Evolutionary conservation across 164 flowering plant species (phyloP).

Genomic region (Piper longum): DNA sequence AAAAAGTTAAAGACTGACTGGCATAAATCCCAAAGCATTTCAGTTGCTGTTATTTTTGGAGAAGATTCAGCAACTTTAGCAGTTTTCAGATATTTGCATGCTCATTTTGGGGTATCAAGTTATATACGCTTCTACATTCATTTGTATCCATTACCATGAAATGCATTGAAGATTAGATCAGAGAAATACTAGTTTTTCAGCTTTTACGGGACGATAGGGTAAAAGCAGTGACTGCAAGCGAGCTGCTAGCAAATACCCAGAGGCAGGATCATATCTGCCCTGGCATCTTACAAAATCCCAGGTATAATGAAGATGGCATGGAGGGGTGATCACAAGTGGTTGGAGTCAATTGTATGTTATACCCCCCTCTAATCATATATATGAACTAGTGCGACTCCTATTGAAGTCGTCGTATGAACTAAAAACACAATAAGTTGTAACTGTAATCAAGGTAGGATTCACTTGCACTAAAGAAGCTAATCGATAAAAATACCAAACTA

Average conservation of each 20-base stretch:
- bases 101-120: not conserved
- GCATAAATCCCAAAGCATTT: not conserved
- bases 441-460: not conserved
- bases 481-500: no score
- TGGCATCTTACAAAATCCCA: no score
- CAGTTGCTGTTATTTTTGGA: not conserved
- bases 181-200: not conserved
- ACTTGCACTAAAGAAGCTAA: no score
- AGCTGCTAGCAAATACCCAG: no score
- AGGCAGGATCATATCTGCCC: no score
- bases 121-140: not conserved
- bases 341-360: not conserved
- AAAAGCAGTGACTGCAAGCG: not conserved
- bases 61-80: not conserved
- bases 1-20: not conserved
- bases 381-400: not conserved
- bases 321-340: not conserved
- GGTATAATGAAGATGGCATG: no score
- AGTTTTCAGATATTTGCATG: not conserved
- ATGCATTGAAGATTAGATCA: not conserved
- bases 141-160: not conserved
- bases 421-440: not conserved
- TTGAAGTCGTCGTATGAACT: not conserved
- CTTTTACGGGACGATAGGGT: not conserved
- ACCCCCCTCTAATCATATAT: not conserved